Percentiles rank a stretch among this genome's conserved stretches.
Evolutionary conservation across 345 rosid species (phyloP).

Genomic region (Ceriops tagal): DNA sequence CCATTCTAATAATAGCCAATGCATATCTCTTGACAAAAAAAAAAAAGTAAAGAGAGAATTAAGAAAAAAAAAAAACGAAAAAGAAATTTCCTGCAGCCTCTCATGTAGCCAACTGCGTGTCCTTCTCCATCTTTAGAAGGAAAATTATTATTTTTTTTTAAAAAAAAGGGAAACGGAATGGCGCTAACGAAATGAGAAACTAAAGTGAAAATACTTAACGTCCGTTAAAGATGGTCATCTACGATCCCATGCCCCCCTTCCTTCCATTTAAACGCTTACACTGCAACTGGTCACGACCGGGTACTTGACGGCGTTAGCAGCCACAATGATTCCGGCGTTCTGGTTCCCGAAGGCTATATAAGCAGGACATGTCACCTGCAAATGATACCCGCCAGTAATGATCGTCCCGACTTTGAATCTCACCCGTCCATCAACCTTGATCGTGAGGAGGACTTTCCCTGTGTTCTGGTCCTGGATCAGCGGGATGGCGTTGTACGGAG

Average conservation of each 20-base stretch:
- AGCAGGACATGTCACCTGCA: slow-evolving; percentile 63
- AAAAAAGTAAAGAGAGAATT: background rate
- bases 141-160: no score
- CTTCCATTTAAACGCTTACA: slow-evolving; percentile 58
- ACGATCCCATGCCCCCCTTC: background rate
- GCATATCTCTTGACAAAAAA: background rate
- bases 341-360: slow-evolving; percentile 48
- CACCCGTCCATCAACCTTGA: slow-evolving; percentile 82
- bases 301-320: slow-evolving; percentile 69
- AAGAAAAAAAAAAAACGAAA: background rate
- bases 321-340: slow-evolving; percentile 47
- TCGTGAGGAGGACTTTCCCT: slow-evolving; percentile 43
- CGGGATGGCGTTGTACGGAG: slow-evolving; percentile 59
- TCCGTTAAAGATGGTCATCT: slow-evolving; percentile 4
- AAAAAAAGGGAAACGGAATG: no score
- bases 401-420: slow-evolving; percentile 75
- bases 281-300: slow-evolving; percentile 49
- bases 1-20: background rate
- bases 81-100: background rate
- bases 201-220: slow-evolving; percentile 1
- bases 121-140: no score
- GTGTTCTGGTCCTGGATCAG: slow-evolving; percentile 47
- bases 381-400: slow-evolving; percentile 55
- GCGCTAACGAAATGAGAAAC: no score
- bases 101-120: no score